Conservation (phyloP, 2,329 filamentous ascomycete species). For the Phyllosticta paracitricarpa region DNA sequence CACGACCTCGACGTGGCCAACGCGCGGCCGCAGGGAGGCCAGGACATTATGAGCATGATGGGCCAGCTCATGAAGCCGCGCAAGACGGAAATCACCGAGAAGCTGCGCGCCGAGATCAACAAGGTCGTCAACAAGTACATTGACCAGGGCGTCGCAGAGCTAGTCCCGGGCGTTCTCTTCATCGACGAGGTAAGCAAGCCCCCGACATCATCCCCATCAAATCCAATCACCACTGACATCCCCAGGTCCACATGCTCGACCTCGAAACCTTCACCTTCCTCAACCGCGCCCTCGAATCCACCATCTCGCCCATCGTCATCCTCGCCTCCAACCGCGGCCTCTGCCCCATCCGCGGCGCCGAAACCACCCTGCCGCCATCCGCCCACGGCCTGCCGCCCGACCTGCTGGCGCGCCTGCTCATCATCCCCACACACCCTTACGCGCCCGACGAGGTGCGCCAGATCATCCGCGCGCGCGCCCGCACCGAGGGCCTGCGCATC, state of each 20-base stretch:
- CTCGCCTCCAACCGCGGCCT: slow-evolving; percentile 94
- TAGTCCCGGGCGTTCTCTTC: slow-evolving; percentile 96
- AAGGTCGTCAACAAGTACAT: slow-evolving; percentile 99
- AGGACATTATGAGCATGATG: slow-evolving; percentile 99
- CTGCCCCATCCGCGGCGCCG: slow-evolving; percentile 74
- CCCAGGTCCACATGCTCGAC: slow-evolving; percentile 95
- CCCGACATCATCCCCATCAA: slow-evolving; percentile 12
- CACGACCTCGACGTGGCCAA: slow-evolving; percentile 97
- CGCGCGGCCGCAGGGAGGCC: slow-evolving; percentile 85
- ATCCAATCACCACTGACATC: slow-evolving; percentile 4
- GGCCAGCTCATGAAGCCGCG: slow-evolving; percentile 99
- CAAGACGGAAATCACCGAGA: slow-evolving; percentile 99
- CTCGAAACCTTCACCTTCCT: slow-evolving; percentile 99
- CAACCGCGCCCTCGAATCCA: slow-evolving; percentile 92
- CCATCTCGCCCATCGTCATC: slow-evolving; percentile 92
- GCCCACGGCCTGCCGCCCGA: slow-evolving; percentile 92
- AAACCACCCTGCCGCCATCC: slow-evolving; percentile 51
- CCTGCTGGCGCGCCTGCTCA: slow-evolving; percentile 85
- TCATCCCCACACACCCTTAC: slow-evolving; percentile 90
- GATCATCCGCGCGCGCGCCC: slow-evolving; percentile 77
- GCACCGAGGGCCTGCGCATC: slow-evolving; percentile 70
- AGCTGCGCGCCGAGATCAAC: slow-evolving; percentile 91
- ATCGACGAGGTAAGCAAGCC: slow-evolving; percentile 74
- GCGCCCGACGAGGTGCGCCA: slow-evolving; percentile 79
- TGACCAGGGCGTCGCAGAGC: slow-evolving; percentile 91